Percentiles rank a stretch among this genome's conserved stretches.
Conservation (phyloP, 176 grass and related monocot genomes). For the Carex myosuroides region DNA sequence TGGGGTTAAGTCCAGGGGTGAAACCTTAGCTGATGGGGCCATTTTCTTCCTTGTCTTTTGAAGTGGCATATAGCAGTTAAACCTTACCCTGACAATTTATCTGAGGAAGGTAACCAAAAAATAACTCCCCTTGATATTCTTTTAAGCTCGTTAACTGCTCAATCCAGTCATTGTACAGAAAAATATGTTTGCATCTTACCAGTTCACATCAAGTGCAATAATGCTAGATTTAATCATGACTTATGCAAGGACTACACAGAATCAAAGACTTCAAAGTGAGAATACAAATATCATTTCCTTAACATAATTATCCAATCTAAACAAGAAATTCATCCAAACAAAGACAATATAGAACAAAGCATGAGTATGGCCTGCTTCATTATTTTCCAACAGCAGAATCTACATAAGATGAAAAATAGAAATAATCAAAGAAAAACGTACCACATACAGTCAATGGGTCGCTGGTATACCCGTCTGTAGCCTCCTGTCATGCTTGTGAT, state of each 20-base stretch:
- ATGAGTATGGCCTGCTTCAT: background rate
- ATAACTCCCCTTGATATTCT: background rate
- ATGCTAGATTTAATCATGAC: background rate
- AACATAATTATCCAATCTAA: background rate
- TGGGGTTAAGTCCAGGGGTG: background rate
- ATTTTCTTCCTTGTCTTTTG: background rate
- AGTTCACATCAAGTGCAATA: background rate
- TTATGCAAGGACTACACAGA: background rate
- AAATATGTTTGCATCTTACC: background rate
- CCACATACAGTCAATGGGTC: slow-evolving; percentile 74
- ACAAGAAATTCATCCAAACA: background rate
- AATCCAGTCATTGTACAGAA: background rate
- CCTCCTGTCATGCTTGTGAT: slow-evolving; percentile 90
- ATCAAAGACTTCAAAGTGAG: background rate
- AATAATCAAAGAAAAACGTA: slow-evolving; percentile 33
- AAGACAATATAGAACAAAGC: background rate
- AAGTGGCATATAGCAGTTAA: background rate
- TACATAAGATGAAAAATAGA: background rate
- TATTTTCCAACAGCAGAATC: background rate
- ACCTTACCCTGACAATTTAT: background rate
- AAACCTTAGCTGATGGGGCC: background rate
- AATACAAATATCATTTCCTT: background rate
- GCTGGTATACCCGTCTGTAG: slow-evolving; percentile 87
- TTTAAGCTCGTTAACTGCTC: background rate
- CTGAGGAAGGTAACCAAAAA: background rate